Evolutionary conservation across 2,329 filamentous ascomycete species (phyloP).

Genomic region (Trichoderma sp.): DNA sequence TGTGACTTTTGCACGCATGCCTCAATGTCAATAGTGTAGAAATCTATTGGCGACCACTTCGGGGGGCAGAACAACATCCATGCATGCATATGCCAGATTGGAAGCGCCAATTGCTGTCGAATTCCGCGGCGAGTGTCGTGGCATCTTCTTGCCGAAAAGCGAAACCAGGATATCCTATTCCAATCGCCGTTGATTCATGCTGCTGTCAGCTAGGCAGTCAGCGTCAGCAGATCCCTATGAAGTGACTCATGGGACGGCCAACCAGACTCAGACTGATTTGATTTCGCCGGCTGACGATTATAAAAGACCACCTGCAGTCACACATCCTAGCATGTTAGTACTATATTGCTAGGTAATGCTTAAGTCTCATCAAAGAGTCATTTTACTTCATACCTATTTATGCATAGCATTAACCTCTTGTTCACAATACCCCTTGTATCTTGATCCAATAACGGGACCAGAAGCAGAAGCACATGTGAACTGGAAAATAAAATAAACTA

Average conservation of each 20-base stretch:
- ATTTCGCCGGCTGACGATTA: not conserved
- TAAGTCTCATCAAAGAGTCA: not conserved
- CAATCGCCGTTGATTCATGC: not conserved
- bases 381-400: not conserved
- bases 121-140: not conserved
- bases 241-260: not conserved
- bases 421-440: not conserved
- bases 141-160: not conserved
- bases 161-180: not conserved
- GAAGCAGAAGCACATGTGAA: not conserved
- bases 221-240: not conserved
- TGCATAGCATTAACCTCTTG: not conserved
- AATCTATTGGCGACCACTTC: not conserved
- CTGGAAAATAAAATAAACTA: not conserved
- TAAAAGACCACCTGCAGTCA: not conserved
- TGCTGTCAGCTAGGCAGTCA: not conserved
- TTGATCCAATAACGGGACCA: not conserved
- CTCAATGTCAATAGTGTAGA: not conserved
- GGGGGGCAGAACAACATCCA: not conserved
- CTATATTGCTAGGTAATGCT: not conserved
- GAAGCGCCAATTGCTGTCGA: not conserved
- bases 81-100: not conserved
- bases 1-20: not conserved
- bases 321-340: not conserved
- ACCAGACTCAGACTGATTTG: not conserved